Evolutionary conservation across 768 basidiomycete genomes (phyloP).

Genomic region (Boletus rubropictus): DNA sequence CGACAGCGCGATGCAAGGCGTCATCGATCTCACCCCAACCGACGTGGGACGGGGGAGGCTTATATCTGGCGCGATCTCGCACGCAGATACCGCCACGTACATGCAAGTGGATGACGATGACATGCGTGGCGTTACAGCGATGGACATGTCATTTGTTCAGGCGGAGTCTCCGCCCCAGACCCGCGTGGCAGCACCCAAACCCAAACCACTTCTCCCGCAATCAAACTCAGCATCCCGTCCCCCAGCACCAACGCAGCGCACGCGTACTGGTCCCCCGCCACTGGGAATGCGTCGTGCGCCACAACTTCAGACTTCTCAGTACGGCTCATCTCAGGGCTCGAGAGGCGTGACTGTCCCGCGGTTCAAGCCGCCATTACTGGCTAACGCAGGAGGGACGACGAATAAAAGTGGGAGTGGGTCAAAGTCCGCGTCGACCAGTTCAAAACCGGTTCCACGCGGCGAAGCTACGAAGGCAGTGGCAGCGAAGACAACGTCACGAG

Average conservation of each 20-base stretch:
- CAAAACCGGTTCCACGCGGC: background rate
- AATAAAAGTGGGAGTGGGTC: background rate
- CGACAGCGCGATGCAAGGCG: slow-evolving; percentile 14
- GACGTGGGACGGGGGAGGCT: slow-evolving; percentile 15
- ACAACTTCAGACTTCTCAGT: slow-evolving; percentile 19
- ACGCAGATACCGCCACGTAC: slow-evolving; percentile 2
- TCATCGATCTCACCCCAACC: slow-evolving; percentile 20
- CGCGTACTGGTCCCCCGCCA: slow-evolving; percentile 18
- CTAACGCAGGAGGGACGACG: background rate
- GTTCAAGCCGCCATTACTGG: slow-evolving; percentile 27
- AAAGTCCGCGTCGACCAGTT: background rate
- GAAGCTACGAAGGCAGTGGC: background rate
- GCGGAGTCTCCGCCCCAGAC: background rate
- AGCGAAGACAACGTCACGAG: background rate
- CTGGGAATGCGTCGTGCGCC: slow-evolving; percentile 27
- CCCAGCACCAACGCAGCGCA: slow-evolving; percentile 9
- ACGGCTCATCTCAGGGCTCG: slow-evolving; percentile 15
- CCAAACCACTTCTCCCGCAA: slow-evolving; percentile 1
- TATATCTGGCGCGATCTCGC: background rate
- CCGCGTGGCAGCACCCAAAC: background rate
- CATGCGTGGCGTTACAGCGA: background rate
- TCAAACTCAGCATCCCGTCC: background rate
- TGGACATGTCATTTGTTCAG: slow-evolving; percentile 1
- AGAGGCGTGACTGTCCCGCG: slow-evolving; percentile 16
- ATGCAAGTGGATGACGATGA: slow-evolving; percentile 17